Evolutionary conservation across 2,329 filamentous ascomycete species (phyloP), one percentile per base, ranked within the genome.

Genomic region (Aureobasidium zeae): DNA sequence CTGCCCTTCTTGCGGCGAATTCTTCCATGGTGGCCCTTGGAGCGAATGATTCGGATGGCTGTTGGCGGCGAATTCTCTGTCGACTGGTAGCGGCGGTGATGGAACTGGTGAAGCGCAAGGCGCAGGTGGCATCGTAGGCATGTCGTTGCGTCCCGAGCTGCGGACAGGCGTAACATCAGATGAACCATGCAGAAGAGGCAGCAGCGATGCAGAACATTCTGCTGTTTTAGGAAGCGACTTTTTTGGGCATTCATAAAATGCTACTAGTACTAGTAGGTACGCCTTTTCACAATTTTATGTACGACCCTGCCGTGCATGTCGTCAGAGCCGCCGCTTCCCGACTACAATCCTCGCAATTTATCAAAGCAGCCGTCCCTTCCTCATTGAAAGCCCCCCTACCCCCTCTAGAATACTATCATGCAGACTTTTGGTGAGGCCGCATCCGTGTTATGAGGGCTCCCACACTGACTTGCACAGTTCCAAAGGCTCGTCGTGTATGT

Each of bases 121-220:
- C 39, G 48, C 15, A 48, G 28, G 15, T 45, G 33, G 35, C 48
- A 50, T 50, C 48, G 36, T 25, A 46, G 46, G 37, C 48, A 48
- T 45, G 34, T 45, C n/a, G 28, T 42, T 15, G 45, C 48, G 34
- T 47, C 28, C 28, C 33, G 29, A 8, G 33, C 26, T 32, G 43
- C 36, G 32, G 30, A 32, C 29, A 30, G 16, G 15, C 39, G 42
- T 22, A 45, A 46, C 48, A 50, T 50, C 36, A 39, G 26, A 25
- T 16, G 11, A 38, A 29, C 26, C 12, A 29, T 28, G 24, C 16
- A 38, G 17, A 22, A 21, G 36, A 30, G n/a, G 24, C 17, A 22
- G 36, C n/a, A 22, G 19, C 31, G 12, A n/a, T 4, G n/a, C n/a
- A n/a, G n/a, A n/a, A n/a, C n/a, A n/a, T n/a, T n/a, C n/a, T n/a